Conservation (phyloP, 2,329 filamentous ascomycete species). For the Cladorrhinum sp. region DNA sequence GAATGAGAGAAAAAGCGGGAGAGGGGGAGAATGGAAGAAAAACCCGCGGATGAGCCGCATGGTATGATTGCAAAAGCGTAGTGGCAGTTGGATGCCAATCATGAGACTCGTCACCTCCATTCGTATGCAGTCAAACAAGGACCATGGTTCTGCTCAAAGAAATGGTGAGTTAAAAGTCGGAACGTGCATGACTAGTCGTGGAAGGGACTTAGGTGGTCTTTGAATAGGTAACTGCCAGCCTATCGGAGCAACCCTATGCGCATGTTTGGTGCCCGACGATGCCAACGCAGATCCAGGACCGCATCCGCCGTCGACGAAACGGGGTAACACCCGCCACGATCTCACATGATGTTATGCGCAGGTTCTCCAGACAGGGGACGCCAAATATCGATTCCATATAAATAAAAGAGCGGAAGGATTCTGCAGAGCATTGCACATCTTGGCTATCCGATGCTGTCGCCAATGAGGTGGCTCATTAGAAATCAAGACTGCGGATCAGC, state of each 20-base stretch:
- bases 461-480: neutral
- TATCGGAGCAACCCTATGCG: slow-evolving; percentile 8
- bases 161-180: neutral
- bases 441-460: neutral
- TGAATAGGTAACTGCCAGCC: neutral
- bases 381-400: neutral
- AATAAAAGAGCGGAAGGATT: neutral
- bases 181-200: neutral
- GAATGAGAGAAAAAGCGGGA: neutral
- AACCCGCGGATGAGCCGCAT: neutral
- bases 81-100: neutral
- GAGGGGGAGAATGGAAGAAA: neutral
- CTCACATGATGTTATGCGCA: slow-evolving; percentile 5
- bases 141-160: neutral
- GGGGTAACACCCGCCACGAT: neutral
- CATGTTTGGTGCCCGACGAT: slow-evolving; percentile 21
- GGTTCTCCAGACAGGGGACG: neutral
- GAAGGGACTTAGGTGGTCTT: neutral
- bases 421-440: neutral
- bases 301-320: slow-evolving; percentile 6
- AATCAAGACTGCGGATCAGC: neutral
- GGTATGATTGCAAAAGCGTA: neutral
- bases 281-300: slow-evolving; percentile 14
- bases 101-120: neutral
- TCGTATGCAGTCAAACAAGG: neutral